These are phyloP conservation scores for Akanthomyces dipterigenus DNA, from an alignment of 2,329 filamentous ascomycete genomes.

Conservation along the genomic window DNA sequence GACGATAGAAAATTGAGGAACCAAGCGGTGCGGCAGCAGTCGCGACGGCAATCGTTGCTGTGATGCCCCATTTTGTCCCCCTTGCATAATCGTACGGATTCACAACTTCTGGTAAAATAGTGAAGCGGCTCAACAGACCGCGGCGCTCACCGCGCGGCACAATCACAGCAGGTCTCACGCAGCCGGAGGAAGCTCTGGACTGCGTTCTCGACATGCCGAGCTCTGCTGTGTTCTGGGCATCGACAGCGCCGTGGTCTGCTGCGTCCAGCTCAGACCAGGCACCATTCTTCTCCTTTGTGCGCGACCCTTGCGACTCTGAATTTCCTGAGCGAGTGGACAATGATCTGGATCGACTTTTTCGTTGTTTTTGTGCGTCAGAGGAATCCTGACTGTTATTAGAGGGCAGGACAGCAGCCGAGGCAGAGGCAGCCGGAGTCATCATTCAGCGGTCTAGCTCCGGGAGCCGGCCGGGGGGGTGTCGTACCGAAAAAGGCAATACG, in stretches of 20 bases:
- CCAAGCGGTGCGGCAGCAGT: slow-evolving; percentile 76
- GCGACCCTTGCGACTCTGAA: not conserved
- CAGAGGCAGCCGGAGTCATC: not conserved
- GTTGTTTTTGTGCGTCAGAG: not conserved
- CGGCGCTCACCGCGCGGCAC: slow-evolving; percentile 48
- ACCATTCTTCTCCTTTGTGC: not conserved
- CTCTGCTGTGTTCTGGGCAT: not conserved
- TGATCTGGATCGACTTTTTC: not conserved
- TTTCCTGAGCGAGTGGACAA: not conserved
- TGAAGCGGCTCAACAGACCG: slow-evolving; percentile 64
- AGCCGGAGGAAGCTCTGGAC: slow-evolving; percentile 6
- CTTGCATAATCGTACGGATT: slow-evolving; percentile 66
- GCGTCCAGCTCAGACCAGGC: not conserved
- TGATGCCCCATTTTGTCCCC: slow-evolving; percentile 78
- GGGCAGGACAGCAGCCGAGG: not conserved
- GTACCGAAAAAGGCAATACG: not conserved
- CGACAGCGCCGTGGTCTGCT: not conserved
- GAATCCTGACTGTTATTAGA: too few relatives aligned
- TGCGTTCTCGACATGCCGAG: not conserved
- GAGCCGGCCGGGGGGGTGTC: not conserved
- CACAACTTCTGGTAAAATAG: slow-evolving; percentile 72
- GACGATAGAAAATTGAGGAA: slow-evolving; percentile 76
- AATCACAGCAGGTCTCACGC: slow-evolving; percentile 19
- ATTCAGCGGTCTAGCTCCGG: not conserved
- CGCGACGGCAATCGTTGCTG: slow-evolving; percentile 67